phyloP scores from a whole-genome alignment of 805 yeast genomes.

The Wickerhamomyces rabaulensis region DNA sequence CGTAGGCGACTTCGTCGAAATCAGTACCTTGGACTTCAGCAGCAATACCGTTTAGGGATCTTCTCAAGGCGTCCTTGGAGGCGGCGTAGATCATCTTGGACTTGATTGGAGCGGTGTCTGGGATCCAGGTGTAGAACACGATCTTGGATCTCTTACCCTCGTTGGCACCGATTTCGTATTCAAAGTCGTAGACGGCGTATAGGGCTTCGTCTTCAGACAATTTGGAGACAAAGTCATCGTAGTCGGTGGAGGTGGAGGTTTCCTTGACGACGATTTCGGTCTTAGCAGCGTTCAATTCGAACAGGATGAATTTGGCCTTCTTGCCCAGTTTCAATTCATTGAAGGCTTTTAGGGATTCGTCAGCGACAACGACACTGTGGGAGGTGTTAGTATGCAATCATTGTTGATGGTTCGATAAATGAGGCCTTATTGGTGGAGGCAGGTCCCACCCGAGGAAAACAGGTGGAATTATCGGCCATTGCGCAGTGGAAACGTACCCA shows the following conservation, averaged over 20 bases:
- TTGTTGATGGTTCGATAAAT: too few relatives aligned
- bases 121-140: conserved; percentile 85
- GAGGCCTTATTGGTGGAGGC: too few relatives aligned
- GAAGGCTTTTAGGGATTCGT: conserved; percentile 90
- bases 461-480: background rate
- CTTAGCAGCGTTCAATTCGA: conserved; percentile 74
- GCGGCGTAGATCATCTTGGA: conserved; percentile 97
- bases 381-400: background rate
- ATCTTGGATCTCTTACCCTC: conserved; percentile 91
- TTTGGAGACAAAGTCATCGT: conserved; percentile 81
- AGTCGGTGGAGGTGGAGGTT: conserved; percentile 68
- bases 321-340: conserved; percentile 94
- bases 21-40: conserved; percentile 98
- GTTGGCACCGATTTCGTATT: conserved; percentile 81
- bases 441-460: too few relatives aligned
- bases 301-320: conserved; percentile 79
- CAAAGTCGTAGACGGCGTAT: conserved; percentile 96
- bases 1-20: conserved; percentile 93
- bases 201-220: conserved; percentile 95
- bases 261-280: conserved; percentile 88
- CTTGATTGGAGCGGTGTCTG: conserved; percentile 94
- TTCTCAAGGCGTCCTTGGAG: conserved; percentile 96
- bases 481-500: conserved; percentile 2
- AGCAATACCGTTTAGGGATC: conserved; percentile 92
- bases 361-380: conserved; percentile 74